phyloP scores from a whole-genome alignment of 495 filamentous ascomycete species.

The Friedmanniomyces simplex region DNA sequence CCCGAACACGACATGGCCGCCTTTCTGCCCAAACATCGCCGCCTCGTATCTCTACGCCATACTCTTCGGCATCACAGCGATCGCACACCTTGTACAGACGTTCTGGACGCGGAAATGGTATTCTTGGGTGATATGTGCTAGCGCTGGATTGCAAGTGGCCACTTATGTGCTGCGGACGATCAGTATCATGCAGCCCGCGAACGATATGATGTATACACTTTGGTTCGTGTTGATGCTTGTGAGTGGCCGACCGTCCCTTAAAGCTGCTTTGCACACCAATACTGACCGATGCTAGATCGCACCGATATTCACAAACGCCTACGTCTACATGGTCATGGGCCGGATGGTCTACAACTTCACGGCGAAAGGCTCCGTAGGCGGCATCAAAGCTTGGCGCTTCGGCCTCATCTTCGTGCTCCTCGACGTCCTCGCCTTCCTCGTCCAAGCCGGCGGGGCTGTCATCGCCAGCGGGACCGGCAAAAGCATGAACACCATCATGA shows the following conservation, averaged over 20 bases:
- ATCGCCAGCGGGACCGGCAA: constrained; percentile 9
- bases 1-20: constrained; percentile 3
- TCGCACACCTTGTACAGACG: constrained; percentile 9
- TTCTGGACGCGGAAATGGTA: constrained; percentile 7
- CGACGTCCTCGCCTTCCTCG: constrained; percentile 15
- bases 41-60: constrained; percentile 11
- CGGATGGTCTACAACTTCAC: constrained; percentile 16
- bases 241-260: too few species aligned
- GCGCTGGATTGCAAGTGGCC: constrained; percentile 6
- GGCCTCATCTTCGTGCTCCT: constrained; percentile 16
- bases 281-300: background rate
- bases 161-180: constrained; percentile 8
- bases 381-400: constrained; percentile 14
- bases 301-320: constrained; percentile 16
- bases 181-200: background rate
- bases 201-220: background rate
- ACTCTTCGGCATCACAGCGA: constrained; percentile 10
- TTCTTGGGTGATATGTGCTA: constrained; percentile 5
- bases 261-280: too few species aligned
- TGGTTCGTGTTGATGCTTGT: constrained; percentile 18
- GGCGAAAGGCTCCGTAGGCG: constrained; percentile 2
- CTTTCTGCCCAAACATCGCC: constrained; percentile 6
- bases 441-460: constrained; percentile 11
- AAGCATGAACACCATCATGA: background rate
- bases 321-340: constrained; percentile 13